These are phyloP conservation scores for Blastobotrys raffinosifermentans DNA, from an alignment of 1,139 yeast species.

Conservation along the genomic window DNA sequence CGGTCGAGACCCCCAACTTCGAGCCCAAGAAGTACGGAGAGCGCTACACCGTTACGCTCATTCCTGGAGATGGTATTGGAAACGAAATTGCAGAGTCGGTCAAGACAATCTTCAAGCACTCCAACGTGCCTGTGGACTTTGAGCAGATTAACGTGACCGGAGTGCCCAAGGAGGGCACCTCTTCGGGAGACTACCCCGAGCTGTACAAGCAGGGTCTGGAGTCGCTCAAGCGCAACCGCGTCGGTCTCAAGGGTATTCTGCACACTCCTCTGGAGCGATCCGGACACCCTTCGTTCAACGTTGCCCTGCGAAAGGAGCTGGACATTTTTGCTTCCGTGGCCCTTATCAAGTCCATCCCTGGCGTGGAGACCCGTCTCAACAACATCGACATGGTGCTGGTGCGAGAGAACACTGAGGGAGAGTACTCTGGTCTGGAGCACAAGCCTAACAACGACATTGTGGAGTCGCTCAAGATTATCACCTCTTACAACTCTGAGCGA, in stretches of 20 bases:
- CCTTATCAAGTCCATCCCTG: slow-evolving; percentile 88
- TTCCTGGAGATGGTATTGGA: slow-evolving; percentile 98
- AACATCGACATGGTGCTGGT: slow-evolving; percentile 90
- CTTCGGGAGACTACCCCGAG: slow-evolving; percentile 39
- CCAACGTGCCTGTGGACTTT: slow-evolving; percentile 89
- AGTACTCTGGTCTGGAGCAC: slow-evolving; percentile 97
- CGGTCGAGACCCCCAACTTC: slow-evolving; percentile 29
- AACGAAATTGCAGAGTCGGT: slow-evolving; percentile 94
- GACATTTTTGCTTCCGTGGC: slow-evolving; percentile 94
- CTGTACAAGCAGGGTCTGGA: slow-evolving; percentile 83
- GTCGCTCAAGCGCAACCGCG: slow-evolving; percentile 91
- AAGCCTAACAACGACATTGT: slow-evolving; percentile 97
- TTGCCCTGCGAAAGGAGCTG: slow-evolving; percentile 91
- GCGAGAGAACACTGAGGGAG: slow-evolving; percentile 98
- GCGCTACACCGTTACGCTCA: slow-evolving; percentile 82
- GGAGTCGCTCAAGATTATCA: slow-evolving; percentile 91
- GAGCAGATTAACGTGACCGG: slow-evolving; percentile 89
- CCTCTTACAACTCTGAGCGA: slow-evolving; percentile 93
- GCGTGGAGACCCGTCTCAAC: slow-evolving; percentile 82
- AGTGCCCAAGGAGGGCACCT: slow-evolving; percentile 44
- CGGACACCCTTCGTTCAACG: slow-evolving; percentile 81
- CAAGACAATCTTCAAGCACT: slow-evolving; percentile 77
- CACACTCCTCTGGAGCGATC: slow-evolving; percentile 77
- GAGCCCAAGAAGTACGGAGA: slow-evolving; percentile 94
- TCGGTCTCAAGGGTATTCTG: slow-evolving; percentile 94